Evolutionary conservation across 169 alveolate genomes (phyloP), one percentile per base, ranked within the genome.

Genomic region (Plasmodium fragile): DNA sequence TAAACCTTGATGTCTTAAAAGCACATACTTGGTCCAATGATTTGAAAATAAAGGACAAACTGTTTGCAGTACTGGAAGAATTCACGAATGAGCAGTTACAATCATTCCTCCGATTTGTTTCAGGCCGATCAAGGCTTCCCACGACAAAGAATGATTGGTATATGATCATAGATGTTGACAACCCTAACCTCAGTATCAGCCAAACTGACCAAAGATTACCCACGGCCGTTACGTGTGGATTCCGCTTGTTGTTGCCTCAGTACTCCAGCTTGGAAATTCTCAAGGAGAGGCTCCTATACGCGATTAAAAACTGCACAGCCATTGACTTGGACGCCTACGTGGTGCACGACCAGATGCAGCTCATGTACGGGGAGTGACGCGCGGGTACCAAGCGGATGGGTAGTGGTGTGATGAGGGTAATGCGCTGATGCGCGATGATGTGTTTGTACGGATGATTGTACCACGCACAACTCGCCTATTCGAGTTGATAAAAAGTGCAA

Each of bases 51-150:
- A 97, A 96, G 91, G 96, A 92, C 25, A 97, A 96, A 49, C 96
- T 98, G 45, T 98, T 98, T 92, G 96, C 97, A 55, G 98, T 98
- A 3, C 87, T 98, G 13, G 97, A 96, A 41, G 95, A 96, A 71
- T 98, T 98, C 92, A 96, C 96, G 81, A 97, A 98, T 89, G 98
- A 95, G 30, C 97, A 96, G 92, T 78, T 98, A 59, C 98, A 98
- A 92, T 95, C 97, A 80, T 97, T 98, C 80, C 97, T 98, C 53
- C 92, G 99, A 70, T 98, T 98, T 81, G 99, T 98, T 36, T 96
- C 98, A 65, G 99, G 99, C 16, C 92, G 99, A 36, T 97, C 98
- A 32, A 95, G 99, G 65, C 95, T 98, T 39, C 99, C 99, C 41
- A 97, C 96, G 78, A 93, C 97, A 16, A 96, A 96, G 77, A 94